Base-by-base conservation (phyloP, 305 asterid species). In the Andrographis paniculata region DNA sequence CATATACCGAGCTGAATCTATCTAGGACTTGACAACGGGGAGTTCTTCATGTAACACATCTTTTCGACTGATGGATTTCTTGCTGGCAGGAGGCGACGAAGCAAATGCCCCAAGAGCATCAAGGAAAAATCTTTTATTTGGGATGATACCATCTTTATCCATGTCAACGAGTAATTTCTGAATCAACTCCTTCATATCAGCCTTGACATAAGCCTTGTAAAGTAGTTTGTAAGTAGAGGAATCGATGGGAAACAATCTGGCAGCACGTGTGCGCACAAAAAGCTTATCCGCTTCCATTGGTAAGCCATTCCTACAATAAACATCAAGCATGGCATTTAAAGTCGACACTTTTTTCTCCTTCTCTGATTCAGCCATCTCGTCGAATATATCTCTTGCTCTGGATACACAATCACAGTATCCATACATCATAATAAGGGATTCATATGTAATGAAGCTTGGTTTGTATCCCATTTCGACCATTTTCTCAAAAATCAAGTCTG, bases 311-410 rank as follows among this genome's bases (percentile, higher is more conserved):
- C 52, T 79, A 75, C 95, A 85, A 49, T 82, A 89, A 20, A 69
- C 84, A 1, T 89, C 94, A 12, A 89, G 91, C 94, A 89, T 85
- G n/a, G 93, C 88, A 60, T 89, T 89, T 19, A 85, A 62, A 53
- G 94, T 85, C 9, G 98, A 85, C 13, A 64, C 76, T 54, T 72
- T 89, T 55, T 65, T 78, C 67, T 85, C 93, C 64, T 52, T 75
- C 48, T 67, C 77, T 6, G 75, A 62, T 53, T 69, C 86, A 12
- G 54, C 58, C 65, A 80, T 58, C 65, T 56, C 39, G 51, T 85
- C 78, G 63, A 76, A 89, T 54, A 71, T 54, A 53, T 80, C 93
- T 52, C 94, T 74, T 35, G 98, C 96, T 62, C 50, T 80, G 2
- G 80, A 70, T 6, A 85, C 91, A 45, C 68, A 55, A 47, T 74